Evolutionary conservation across 2,329 filamentous ascomycete genomes (phyloP).

Genomic region (Pseudogymnoascus sp.): DNA sequence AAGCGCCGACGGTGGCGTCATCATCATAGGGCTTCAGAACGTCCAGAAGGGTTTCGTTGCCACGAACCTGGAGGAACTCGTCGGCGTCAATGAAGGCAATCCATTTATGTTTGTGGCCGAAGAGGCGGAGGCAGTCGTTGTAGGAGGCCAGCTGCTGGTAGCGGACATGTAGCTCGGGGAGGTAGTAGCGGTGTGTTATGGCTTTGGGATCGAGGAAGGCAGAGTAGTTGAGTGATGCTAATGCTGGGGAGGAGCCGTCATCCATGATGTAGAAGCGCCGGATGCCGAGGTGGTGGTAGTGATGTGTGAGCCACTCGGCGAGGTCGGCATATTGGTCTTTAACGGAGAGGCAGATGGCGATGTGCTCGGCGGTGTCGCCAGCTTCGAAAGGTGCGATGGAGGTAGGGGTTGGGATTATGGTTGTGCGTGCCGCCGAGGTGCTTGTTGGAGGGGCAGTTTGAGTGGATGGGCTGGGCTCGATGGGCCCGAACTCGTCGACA

Average conservation of each 20-base stretch:
- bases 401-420: background rate
- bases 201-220: slow-evolving; percentile 16
- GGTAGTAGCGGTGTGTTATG: slow-evolving; percentile 20
- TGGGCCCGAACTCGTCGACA: background rate
- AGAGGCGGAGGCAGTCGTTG: slow-evolving; percentile 17
- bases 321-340: slow-evolving; percentile 20
- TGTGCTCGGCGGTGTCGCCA: slow-evolving; percentile 27
- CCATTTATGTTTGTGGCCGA: slow-evolving; percentile 25
- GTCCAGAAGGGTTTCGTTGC: slow-evolving; percentile 19
- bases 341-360: slow-evolving; percentile 21
- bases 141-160: slow-evolving; percentile 19
- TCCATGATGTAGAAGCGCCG: slow-evolving; percentile 24
- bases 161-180: slow-evolving; percentile 4
- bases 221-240: slow-evolving; percentile 11
- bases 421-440: background rate
- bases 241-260: slow-evolving; percentile 21
- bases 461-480: background rate
- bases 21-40: slow-evolving; percentile 23
- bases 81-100: slow-evolving; percentile 28
- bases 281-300: slow-evolving; percentile 22
- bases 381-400: background rate
- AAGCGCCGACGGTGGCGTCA: slow-evolving; percentile 22
- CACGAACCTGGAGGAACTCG: slow-evolving; percentile 21
- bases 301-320: slow-evolving; percentile 21
- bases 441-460: background rate